Evolutionary conservation across 139 green algal species (phyloP).

Genomic region (Chlorella ohadii): DNA sequence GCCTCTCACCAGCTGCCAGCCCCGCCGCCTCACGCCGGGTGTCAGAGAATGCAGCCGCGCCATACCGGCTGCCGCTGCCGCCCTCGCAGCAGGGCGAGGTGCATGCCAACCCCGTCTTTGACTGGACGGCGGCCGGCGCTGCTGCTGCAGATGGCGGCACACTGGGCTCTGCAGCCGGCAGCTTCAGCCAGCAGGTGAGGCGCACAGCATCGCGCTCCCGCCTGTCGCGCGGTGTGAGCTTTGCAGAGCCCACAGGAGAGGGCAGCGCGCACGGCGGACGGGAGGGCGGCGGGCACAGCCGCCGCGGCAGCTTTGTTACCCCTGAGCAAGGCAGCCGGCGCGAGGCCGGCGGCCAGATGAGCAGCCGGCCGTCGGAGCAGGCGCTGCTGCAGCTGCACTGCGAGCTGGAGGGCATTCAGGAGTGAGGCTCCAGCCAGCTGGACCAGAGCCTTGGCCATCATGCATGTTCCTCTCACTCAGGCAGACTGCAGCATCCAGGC

Average conservation of each 20-base stretch:
- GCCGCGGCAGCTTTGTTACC: background rate
- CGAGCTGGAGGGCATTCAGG: background rate
- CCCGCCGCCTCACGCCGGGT: background rate
- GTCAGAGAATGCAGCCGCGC: background rate
- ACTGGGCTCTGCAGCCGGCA: background rate
- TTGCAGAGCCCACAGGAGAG: background rate
- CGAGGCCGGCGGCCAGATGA: background rate
- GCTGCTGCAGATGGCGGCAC: background rate
- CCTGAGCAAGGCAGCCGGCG: too few species aligned
- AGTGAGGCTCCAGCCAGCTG: background rate
- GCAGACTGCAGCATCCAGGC: too few species aligned
- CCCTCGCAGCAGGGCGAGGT: background rate
- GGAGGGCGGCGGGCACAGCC: background rate
- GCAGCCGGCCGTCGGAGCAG: background rate
- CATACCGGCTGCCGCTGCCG: background rate
- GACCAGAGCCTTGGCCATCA: too few species aligned
- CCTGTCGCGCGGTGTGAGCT: background rate
- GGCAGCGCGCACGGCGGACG: background rate
- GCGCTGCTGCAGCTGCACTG: background rate
- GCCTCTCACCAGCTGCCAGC: background rate
- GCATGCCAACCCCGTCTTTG: conserved; percentile 7
- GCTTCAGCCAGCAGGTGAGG: background rate
- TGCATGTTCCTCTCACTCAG: too few species aligned
- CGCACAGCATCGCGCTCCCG: background rate
- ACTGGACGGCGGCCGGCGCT: background rate